Evolutionary conservation across 2,329 filamentous ascomycete genomes (phyloP).

Genomic region (Cladophialophora bantiana): DNA sequence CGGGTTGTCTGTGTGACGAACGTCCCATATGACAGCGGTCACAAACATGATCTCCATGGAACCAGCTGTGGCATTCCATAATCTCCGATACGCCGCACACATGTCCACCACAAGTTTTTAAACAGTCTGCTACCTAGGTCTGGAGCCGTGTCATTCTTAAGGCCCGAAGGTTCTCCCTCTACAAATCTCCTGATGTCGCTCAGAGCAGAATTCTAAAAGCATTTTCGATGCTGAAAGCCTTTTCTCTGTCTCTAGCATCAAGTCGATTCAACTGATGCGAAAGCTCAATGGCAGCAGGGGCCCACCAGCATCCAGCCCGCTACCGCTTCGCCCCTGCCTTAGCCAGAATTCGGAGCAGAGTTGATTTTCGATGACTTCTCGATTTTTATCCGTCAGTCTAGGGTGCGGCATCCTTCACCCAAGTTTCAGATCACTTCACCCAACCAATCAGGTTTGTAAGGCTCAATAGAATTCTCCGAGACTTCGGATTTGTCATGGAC

Average conservation of each 20-base stretch:
- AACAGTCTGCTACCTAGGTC: neutral
- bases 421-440: neutral
- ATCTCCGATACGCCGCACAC: slow-evolving; percentile 30
- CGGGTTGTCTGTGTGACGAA: slow-evolving; percentile 34
- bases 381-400: neutral
- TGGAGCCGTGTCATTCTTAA: neutral
- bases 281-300: neutral
- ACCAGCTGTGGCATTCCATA: slow-evolving; percentile 32
- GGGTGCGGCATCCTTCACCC: neutral
- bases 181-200: neutral
- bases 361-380: neutral
- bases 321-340: slow-evolving; percentile 16
- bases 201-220: neutral
- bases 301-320: slow-evolving; percentile 21
- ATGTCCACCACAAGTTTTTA: slow-evolving; percentile 3
- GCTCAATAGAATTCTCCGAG: neutral
- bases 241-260: neutral
- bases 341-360: neutral
- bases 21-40: slow-evolving; percentile 35
- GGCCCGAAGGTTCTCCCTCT: neutral
- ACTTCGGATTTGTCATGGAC: neutral
- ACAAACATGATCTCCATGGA: slow-evolving; percentile 36
- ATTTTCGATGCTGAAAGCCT: no score
- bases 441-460: neutral
- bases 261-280: neutral